A percentile compares a stretch with the other conserved stretches of the same genome.
Conservation (phyloP, 441 rosid species). For the Daphne laureola region DNA sequence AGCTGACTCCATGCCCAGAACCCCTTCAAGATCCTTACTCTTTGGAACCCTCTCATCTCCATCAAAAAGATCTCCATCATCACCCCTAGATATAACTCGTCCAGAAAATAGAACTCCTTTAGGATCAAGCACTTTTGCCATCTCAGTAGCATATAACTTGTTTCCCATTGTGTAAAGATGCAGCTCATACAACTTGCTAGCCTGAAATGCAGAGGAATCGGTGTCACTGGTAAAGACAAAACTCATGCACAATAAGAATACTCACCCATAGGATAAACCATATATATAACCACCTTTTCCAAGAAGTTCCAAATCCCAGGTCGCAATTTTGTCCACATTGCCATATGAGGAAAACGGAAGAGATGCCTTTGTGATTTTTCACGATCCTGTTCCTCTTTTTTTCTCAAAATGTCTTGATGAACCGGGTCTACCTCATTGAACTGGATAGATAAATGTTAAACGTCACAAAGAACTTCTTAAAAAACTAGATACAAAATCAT, state of each 20-base stretch:
- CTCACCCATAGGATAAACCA: conserved; percentile 6
- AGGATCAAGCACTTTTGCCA: conserved; percentile 98
- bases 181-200: conserved; percentile 77
- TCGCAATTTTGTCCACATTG: conserved; percentile 98
- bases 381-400: conserved; percentile 96
- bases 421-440: conserved; percentile 79
- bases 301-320: conserved; percentile 97
- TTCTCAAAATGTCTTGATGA: conserved; percentile 82
- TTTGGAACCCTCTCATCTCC: conserved; percentile 90
- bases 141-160: conserved; percentile 95
- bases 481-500: neutral
- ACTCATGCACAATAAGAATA: conserved; percentile 1
- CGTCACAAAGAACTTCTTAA: conserved; percentile 1
- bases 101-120: conserved; percentile 80
- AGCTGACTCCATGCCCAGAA: conserved; percentile 93
- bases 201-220: conserved; percentile 39
- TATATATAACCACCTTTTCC: conserved; percentile 52
- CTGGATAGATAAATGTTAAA: conserved; percentile 30
- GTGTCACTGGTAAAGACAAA: conserved; percentile 9
- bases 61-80: conserved; percentile 76
- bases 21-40: conserved; percentile 98
- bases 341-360: conserved; percentile 90
- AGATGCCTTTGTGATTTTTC: conserved; percentile 83
- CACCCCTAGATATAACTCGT: conserved; percentile 94
- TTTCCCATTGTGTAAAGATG: conserved; percentile 99